Conservation (phyloP, 148 eudicot genomes). For the Nyssa sinensis region DNA sequence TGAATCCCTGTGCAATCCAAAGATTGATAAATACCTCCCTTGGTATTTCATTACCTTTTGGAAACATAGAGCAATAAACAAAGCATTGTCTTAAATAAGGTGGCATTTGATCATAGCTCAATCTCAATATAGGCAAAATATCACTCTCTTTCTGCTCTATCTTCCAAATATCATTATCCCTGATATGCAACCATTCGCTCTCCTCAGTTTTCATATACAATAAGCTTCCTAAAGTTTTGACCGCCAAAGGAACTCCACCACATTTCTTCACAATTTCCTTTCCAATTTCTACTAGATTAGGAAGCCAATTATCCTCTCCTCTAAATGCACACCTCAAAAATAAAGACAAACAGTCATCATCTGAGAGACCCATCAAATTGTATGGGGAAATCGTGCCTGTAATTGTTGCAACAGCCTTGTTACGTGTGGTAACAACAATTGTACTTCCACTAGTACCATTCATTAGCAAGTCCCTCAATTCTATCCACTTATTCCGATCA, state of each 20-base stretch:
- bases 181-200: conserved; percentile 27
- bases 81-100: conserved; percentile 25
- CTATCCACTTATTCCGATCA: conserved; percentile 6
- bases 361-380: conserved; percentile 27
- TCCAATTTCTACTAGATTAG: conserved; percentile 23
- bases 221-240: conserved; percentile 32
- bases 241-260: conserved; percentile 35
- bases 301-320: not conserved
- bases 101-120: no score
- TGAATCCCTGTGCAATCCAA: conserved; percentile 29
- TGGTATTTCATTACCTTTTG: conserved; percentile 24
- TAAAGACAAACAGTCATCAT: conserved; percentile 21
- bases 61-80: conserved; percentile 24
- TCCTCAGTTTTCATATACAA: conserved; percentile 24
- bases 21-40: conserved; percentile 21
- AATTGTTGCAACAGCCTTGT: conserved; percentile 12
- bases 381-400: conserved; percentile 14
- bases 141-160: conserved; percentile 5
- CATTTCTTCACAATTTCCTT: conserved; percentile 36
- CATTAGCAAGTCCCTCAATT: conserved; percentile 13
- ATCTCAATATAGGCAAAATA: conserved; percentile 27
- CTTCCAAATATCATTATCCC: conserved; percentile 24
- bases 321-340: conserved; percentile 28
- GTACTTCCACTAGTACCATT: conserved; percentile 26
- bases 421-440: conserved; percentile 41